phyloP scores from a whole-genome alignment of 306 rosid species.

The Alnus glutinosa region DNA sequence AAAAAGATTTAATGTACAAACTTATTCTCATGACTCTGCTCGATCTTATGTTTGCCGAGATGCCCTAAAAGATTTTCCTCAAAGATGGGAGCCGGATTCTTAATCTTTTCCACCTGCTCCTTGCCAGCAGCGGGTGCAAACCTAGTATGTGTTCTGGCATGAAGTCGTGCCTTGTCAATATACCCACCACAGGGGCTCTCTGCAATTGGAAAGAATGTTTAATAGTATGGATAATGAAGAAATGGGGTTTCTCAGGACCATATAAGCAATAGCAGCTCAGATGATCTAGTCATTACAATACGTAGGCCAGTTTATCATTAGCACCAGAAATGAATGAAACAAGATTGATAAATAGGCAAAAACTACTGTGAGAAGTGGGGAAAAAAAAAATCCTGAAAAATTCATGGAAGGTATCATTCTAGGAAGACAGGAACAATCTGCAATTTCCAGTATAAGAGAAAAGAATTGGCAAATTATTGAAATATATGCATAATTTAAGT shows the following conservation, averaged over 20 bases:
- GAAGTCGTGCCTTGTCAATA: slow-evolving; percentile 89
- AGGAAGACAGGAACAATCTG: background rate
- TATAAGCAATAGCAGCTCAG: background rate
- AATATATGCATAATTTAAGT: background rate
- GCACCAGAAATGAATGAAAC: background rate
- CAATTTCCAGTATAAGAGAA: background rate
- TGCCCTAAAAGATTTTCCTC: slow-evolving; percentile 22
- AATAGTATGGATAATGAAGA: background rate
- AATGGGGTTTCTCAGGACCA: background rate
- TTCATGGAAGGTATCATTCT: background rate
- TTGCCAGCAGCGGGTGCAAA: slow-evolving; percentile 67
- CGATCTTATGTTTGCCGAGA: slow-evolving; percentile 15
- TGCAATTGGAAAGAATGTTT: slow-evolving; percentile 38
- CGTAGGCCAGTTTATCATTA: background rate
- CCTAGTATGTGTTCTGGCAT: slow-evolving; percentile 79
- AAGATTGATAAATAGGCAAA: background rate
- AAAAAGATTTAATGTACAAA: slow-evolving; percentile 15
- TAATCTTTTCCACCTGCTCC: slow-evolving; percentile 71
- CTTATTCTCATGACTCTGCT: slow-evolving; percentile 6
- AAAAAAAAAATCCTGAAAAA: background rate
- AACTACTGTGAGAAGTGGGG: background rate
- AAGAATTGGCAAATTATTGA: background rate
- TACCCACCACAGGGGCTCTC: slow-evolving; percentile 80
- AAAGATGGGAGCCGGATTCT: slow-evolving; percentile 44
- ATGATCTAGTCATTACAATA: background rate